Conservation (phyloP, 2,329 filamentous ascomycete genomes). For the Pseudocercospora fijiensis region DNA sequence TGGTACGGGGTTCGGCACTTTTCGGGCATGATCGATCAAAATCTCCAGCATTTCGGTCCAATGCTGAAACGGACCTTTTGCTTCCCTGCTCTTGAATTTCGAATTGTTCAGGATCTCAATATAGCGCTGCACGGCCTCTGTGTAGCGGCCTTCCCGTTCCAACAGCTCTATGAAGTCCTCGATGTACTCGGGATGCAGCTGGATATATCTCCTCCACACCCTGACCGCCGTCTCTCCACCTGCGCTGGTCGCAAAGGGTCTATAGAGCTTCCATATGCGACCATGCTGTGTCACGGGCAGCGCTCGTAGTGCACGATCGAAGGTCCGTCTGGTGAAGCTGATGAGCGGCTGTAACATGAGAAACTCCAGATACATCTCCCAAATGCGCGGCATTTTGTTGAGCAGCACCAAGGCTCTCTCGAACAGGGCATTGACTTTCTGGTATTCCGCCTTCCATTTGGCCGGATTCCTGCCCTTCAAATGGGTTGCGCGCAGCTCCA, state of each 20-base stretch:
- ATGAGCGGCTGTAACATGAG: conserved; percentile 88
- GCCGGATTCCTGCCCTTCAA: conserved; percentile 74
- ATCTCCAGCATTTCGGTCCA: conserved; percentile 98
- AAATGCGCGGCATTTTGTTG: conserved; percentile 98
- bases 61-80: conserved; percentile 91
- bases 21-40: conserved; percentile 76
- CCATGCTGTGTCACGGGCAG: conserved; percentile 94
- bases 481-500: conserved; percentile 72
- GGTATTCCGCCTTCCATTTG: conserved; percentile 74
- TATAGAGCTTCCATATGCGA: conserved; percentile 89
- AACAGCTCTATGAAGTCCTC: conserved; percentile 95
- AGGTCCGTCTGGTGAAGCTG: conserved; percentile 79
- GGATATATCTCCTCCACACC: conserved; percentile 95
- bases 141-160: conserved; percentile 76
- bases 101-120: conserved; percentile 90
- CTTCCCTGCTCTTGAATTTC: conserved; percentile 85
- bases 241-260: conserved; percentile 85
- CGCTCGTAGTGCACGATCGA: conserved; percentile 87
- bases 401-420: conserved; percentile 88
- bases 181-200: conserved; percentile 90
- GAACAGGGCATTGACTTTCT: conserved; percentile 92
- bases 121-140: conserved; percentile 86
- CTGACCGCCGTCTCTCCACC: conserved; percentile 87
- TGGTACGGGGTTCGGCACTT: conserved; percentile 65
- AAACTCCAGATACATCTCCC: conserved; percentile 96